These are phyloP conservation scores for Microascus cirrosus DNA, from an alignment of 2,329 filamentous ascomycete species.

Conservation along the genomic window DNA sequence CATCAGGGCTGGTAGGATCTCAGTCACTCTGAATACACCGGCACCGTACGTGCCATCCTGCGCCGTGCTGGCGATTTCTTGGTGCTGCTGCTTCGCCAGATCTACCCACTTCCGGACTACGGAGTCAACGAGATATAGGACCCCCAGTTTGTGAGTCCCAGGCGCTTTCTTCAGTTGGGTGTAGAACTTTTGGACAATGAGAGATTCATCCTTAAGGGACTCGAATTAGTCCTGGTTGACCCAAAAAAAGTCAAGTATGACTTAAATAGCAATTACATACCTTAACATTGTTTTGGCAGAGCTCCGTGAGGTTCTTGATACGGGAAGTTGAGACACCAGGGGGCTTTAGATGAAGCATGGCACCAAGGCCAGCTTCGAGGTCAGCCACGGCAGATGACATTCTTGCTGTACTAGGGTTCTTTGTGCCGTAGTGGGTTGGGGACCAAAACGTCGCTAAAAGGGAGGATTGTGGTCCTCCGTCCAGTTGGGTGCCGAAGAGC, in stretches of 20 bases:
- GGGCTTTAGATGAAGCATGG: slow-evolving; percentile 82
- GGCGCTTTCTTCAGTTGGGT: slow-evolving; percentile 95
- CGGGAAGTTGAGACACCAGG: slow-evolving; percentile 90
- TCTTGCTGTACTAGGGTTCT: neutral
- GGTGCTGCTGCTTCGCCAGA: slow-evolving; percentile 76
- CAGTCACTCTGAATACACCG: slow-evolving; percentile 91
- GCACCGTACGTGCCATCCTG: slow-evolving; percentile 89
- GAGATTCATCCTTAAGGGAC: slow-evolving; percentile 68
- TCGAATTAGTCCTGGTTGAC: neutral
- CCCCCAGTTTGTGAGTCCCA: slow-evolving; percentile 92
- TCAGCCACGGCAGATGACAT: slow-evolving; percentile 70
- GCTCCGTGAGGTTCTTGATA: slow-evolving; percentile 74
- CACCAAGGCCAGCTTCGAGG: slow-evolving; percentile 80
- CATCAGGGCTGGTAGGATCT: slow-evolving; percentile 87
- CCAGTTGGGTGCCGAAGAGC: too few species aligned
- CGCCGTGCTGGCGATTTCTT: slow-evolving; percentile 69
- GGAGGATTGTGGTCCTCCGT: neutral
- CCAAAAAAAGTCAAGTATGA: neutral
- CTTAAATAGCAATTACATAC: slow-evolving; percentile 35
- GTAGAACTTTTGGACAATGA: slow-evolving; percentile 91
- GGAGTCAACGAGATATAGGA: slow-evolving; percentile 99
- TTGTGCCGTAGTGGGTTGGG: neutral
- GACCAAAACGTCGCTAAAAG: neutral
- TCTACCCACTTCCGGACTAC: slow-evolving; percentile 99
- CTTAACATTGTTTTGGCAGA: slow-evolving; percentile 85